phyloP scores from a whole-genome alignment of 73 alveolate genomes.

The Diophrys appendiculata region DNA sequence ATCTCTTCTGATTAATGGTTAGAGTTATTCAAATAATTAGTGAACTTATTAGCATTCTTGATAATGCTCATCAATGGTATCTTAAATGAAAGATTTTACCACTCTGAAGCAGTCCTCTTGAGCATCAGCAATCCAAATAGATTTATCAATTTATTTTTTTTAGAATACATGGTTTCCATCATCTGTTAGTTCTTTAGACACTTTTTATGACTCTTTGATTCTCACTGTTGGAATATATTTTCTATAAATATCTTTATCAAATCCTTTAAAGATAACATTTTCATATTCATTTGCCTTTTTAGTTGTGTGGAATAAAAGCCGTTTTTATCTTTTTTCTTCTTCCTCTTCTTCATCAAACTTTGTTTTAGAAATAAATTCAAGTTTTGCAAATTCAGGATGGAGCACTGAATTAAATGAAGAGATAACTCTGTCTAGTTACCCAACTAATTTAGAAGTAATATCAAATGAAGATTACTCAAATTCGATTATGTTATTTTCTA shows the following conservation, averaged over 20 bases:
- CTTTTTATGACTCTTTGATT: conserved; percentile 19
- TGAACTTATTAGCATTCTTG: conserved; percentile 31
- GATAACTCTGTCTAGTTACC: conserved; percentile 14
- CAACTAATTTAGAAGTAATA: conserved; percentile 24
- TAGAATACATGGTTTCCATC: conserved; percentile 37
- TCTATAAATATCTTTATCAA: conserved; percentile 46
- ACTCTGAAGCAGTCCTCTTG: conserved; percentile 31
- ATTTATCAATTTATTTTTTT: conserved; percentile 30
- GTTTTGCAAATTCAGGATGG: conserved; percentile 57
- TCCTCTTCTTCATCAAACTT: conserved; percentile 57
- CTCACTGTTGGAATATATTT: conserved; percentile 40
- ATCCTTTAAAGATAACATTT: conserved; percentile 22
- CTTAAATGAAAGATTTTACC: conserved; percentile 1
- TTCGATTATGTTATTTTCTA: conserved; percentile 25
- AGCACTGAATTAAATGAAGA: conserved; percentile 32
- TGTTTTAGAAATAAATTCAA: conserved; percentile 33
- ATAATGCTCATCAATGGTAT: conserved; percentile 17
- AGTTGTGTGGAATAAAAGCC: conserved; percentile 12
- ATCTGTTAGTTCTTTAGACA: conserved; percentile 31
- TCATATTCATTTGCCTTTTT: conserved; percentile 32
- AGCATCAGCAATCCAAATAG: conserved; percentile 37
- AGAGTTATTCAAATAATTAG: conserved; percentile 31
- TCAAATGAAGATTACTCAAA: conserved; percentile 32
- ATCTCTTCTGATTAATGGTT: conserved; percentile 22
- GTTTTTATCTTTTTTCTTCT: conserved; percentile 39